A percentile compares a stretch with the other conserved stretches of the same genome.
These are phyloP conservation scores for Apophysomyces sp. DNA, from an alignment of 371 early-diverging fungal species.

Conservation along the genomic window DNA sequence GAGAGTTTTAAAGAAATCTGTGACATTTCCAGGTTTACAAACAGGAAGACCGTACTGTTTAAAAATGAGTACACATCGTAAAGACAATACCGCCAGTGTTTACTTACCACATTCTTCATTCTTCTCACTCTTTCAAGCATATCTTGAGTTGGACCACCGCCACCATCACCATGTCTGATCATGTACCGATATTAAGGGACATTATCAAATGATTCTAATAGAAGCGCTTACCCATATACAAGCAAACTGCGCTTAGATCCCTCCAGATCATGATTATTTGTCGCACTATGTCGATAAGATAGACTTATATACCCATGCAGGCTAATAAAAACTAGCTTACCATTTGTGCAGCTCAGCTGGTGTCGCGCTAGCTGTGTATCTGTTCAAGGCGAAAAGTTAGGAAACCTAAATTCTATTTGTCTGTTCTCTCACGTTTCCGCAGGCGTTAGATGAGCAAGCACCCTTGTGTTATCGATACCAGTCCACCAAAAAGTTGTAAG, in stretches of 20 bases:
- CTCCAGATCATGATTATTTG: constrained; percentile 45
- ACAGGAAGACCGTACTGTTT: constrained; percentile 71
- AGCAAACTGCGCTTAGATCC: constrained; percentile 40
- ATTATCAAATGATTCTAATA: too few species aligned
- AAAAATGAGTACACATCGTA: background rate
- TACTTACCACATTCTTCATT: constrained; percentile 65
- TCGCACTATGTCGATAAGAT: constrained; percentile 20
- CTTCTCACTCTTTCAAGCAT: constrained; percentile 87
- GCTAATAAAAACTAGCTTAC: constrained; percentile 11
- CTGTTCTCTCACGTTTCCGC: constrained; percentile 65
- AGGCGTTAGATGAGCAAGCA: constrained; percentile 84
- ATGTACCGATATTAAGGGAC: too few species aligned
- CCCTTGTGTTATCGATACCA: constrained; percentile 71
- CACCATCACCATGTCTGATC: constrained; percentile 90
- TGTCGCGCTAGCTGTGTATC: constrained; percentile 39
- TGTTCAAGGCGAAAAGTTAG: constrained; percentile 1
- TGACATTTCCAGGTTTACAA: constrained; percentile 74
- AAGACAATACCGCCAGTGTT: background rate
- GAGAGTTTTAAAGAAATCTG: constrained; percentile 77
- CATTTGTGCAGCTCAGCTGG: constrained; percentile 41
- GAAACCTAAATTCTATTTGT: background rate
- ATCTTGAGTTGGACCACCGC: constrained; percentile 87
- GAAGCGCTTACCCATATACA: constrained; percentile 36
- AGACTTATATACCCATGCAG: background rate
- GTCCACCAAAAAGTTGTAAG: constrained; percentile 90